A percentile compares a stretch with the other conserved stretches of the same genome.
Evolutionary conservation across 2,329 filamentous ascomycete species (phyloP).

Genomic region (Fulvia fulva): DNA sequence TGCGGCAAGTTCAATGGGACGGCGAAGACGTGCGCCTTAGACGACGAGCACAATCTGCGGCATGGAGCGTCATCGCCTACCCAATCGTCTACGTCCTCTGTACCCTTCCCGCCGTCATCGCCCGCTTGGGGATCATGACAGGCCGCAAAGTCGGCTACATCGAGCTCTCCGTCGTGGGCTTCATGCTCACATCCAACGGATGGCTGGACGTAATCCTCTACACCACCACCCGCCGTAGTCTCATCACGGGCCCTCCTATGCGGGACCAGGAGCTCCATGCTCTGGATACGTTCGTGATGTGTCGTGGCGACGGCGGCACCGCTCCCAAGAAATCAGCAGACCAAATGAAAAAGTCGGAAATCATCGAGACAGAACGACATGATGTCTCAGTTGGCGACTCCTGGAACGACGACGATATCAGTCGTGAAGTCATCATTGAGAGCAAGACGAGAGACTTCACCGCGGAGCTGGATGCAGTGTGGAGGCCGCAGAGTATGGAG

Average conservation of each 20-base stretch:
- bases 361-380: no score
- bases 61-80: constrained; percentile 52
- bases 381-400: neutral
- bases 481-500: neutral
- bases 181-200: constrained; percentile 54
- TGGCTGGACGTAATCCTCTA: constrained; percentile 57
- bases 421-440: neutral
- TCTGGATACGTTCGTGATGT: constrained; percentile 13
- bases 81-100: constrained; percentile 65
- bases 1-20: constrained; percentile 17
- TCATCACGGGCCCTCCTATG: constrained; percentile 15
- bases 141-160: constrained; percentile 30
- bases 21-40: constrained; percentile 23
- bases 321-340: neutral
- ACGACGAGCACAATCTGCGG: constrained; percentile 49
- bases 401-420: neutral
- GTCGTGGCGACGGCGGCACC: neutral
- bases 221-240: constrained; percentile 46
- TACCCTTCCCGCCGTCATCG: constrained; percentile 60
- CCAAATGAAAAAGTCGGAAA: neutral
- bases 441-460: constrained; percentile 1
- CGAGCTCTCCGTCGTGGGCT: constrained; percentile 49
- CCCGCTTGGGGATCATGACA: constrained; percentile 59
- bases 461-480: neutral
- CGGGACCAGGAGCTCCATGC: constrained; percentile 11